phyloP scores from a whole-genome alignment of 768 basidiomycete species.

The Naganishia onofrii region DNA sequence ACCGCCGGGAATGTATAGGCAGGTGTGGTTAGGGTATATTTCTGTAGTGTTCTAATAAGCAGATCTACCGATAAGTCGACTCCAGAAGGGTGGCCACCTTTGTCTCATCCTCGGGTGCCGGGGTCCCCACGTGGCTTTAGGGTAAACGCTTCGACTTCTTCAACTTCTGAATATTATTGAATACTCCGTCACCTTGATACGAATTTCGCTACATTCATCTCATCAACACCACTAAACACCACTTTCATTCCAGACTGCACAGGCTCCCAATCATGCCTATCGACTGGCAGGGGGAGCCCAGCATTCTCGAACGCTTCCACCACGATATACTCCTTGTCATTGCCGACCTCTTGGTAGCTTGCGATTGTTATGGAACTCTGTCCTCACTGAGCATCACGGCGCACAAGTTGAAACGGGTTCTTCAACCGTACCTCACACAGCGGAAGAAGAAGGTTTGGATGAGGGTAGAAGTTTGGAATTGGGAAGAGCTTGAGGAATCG shows the following conservation, averaged over 20 bases:
- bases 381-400: background rate
- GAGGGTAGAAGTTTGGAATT: conserved; percentile 9
- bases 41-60: no score
- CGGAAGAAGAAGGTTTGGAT: conserved; percentile 12
- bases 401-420: background rate
- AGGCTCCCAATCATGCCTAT: background rate
- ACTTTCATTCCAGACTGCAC: no score
- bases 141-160: no score
- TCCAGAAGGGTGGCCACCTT: background rate
- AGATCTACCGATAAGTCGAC: no score
- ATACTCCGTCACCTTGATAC: no score
- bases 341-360: conserved; percentile 3
- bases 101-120: conserved; percentile 5
- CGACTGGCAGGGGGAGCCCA: conserved; percentile 10
- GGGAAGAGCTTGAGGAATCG: background rate
- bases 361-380: background rate
- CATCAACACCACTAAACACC: background rate
- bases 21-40: no score
- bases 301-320: background rate
- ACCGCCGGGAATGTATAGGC: no score
- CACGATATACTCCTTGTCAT: conserved; percentile 11
- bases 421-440: conserved; percentile 7
- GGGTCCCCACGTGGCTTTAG: no score
- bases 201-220: background rate
- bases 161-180: no score